These are phyloP conservation scores for Fibroporia radiculosa DNA, from an alignment of 768 basidiomycete species.

Conservation along the genomic window DNA sequence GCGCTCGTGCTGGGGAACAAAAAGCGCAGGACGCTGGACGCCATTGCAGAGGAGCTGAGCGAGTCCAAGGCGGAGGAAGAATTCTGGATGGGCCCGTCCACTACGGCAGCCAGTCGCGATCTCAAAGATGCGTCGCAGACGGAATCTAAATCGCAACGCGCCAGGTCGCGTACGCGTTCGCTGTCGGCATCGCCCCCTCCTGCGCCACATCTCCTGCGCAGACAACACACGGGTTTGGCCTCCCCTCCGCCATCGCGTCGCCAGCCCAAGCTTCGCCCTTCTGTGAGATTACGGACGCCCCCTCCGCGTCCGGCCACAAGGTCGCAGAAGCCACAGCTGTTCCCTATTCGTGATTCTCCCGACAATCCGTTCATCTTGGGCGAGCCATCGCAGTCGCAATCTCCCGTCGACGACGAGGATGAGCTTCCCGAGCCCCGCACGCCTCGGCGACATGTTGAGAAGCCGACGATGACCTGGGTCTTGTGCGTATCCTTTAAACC, in stretches of 20 bases:
- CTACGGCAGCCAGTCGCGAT: neutral
- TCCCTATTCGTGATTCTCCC: conserved; percentile 51
- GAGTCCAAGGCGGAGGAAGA: conserved; percentile 18
- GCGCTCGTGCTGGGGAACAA: conserved; percentile 20
- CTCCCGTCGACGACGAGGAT: conserved; percentile 9
- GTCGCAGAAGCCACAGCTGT: conserved; percentile 20
- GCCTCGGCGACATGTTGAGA: conserved; percentile 40
- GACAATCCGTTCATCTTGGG: conserved; percentile 60
- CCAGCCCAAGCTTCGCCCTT: conserved; percentile 12
- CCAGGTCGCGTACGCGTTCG: conserved; percentile 14
- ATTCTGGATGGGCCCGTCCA: conserved; percentile 19
- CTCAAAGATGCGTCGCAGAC: neutral
- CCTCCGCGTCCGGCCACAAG: conserved; percentile 37
- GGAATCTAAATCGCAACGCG: neutral
- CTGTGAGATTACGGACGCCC: conserved; percentile 11
- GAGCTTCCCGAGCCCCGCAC: conserved; percentile 24
- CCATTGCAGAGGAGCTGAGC: conserved; percentile 21
- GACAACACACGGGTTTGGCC: conserved; percentile 31
- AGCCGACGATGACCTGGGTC: conserved; percentile 61
- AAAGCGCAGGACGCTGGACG: conserved; percentile 20
- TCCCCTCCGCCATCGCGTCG: conserved; percentile 62
- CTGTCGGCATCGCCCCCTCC: conserved; percentile 22
- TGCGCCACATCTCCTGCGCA: conserved; percentile 16
- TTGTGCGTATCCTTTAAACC: conserved; percentile 64
- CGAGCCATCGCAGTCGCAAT: conserved; percentile 24